Conservation (phyloP, 139 green algal species). For the Desmodesmus armatus region DNA sequence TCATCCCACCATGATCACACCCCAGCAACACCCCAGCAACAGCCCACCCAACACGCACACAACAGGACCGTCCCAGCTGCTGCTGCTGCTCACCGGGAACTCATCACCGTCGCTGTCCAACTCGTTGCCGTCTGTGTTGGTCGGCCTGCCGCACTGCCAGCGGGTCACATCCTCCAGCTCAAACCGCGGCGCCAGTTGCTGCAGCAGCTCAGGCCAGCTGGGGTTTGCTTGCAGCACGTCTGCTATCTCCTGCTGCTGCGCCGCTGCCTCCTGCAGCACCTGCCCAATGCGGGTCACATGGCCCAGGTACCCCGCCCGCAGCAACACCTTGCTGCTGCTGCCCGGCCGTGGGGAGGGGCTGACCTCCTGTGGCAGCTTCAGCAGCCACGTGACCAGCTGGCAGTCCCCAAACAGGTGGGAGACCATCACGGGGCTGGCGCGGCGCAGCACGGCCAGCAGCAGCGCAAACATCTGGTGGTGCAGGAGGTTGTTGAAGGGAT, state of each 20-base stretch:
- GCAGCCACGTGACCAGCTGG: conserved; percentile 76
- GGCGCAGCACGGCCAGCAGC: conserved; percentile 61
- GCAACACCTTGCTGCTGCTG: conserved; percentile 48
- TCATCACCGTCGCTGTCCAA: conserved; percentile 69
- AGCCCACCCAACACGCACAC: too few relatives aligned
- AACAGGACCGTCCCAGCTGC: too few relatives aligned
- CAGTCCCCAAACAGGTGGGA: conserved; percentile 76
- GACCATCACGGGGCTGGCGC: conserved; percentile 58
- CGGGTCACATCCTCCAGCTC: conserved; percentile 68
- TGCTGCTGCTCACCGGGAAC: conserved; percentile 61
- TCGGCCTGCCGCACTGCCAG: conserved; percentile 76
- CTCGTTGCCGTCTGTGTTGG: conserved; percentile 50
- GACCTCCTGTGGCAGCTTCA: conserved; percentile 64
- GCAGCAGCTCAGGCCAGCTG: conserved; percentile 63
- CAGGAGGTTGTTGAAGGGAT: conserved; percentile 94
- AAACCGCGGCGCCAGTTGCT: conserved; percentile 53
- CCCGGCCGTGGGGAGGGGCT: conserved; percentile 49
- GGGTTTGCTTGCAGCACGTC: conserved; percentile 51
- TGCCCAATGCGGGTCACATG: conserved; percentile 86
- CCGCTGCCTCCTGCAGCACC: conserved; percentile 48
- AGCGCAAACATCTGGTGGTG: conserved; percentile 81
- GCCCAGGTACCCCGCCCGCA: conserved; percentile 87
- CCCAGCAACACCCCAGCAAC: too few relatives aligned
- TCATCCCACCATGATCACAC: too few relatives aligned
- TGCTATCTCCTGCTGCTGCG: conserved; percentile 43